phyloP scores from a whole-genome alignment of 1,284 basidiomycete species.

The Lentinula novae-zelandiae region DNA sequence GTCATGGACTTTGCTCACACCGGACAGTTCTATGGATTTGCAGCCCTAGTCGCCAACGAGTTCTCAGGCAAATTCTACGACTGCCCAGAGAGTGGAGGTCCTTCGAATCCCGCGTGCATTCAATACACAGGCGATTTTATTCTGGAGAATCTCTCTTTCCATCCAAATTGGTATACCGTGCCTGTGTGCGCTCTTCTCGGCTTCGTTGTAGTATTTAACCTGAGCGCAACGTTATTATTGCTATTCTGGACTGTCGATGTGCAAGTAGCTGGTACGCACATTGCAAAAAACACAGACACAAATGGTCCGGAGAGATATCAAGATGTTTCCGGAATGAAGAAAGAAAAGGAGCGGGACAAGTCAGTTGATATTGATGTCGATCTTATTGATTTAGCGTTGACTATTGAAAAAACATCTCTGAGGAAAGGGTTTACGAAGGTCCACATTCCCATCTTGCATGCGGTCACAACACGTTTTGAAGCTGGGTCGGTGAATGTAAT shows the following conservation, averaged over 20 bases:
- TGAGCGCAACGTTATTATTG: constrained; percentile 1
- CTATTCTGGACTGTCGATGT: constrained; percentile 10
- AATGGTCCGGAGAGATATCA: constrained; percentile 6
- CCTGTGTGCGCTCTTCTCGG: constrained; percentile 31
- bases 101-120: constrained; percentile 13
- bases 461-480: constrained; percentile 36
- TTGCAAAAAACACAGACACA: constrained; percentile 7
- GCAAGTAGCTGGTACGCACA: constrained; percentile 3
- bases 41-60: constrained; percentile 14
- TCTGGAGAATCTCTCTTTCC: constrained; percentile 13
- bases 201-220: constrained; percentile 26
- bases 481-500: constrained; percentile 43
- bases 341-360: background rate
- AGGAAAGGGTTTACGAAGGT: background rate
- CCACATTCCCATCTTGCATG: constrained; percentile 31
- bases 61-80: constrained; percentile 16
- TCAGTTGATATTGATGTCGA: constrained; percentile 11
- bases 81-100: constrained; percentile 13
- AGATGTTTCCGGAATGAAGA: background rate
- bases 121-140: constrained; percentile 17
- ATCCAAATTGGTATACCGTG: constrained; percentile 11
- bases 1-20: background rate
- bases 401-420: constrained; percentile 27
- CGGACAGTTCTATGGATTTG: constrained; percentile 17
- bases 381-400: constrained; percentile 21